Evolutionary conservation across 768 basidiomycete species (phyloP), one percentile per base, ranked within the genome.

Genomic region (Fomitopsis serialis): DNA sequence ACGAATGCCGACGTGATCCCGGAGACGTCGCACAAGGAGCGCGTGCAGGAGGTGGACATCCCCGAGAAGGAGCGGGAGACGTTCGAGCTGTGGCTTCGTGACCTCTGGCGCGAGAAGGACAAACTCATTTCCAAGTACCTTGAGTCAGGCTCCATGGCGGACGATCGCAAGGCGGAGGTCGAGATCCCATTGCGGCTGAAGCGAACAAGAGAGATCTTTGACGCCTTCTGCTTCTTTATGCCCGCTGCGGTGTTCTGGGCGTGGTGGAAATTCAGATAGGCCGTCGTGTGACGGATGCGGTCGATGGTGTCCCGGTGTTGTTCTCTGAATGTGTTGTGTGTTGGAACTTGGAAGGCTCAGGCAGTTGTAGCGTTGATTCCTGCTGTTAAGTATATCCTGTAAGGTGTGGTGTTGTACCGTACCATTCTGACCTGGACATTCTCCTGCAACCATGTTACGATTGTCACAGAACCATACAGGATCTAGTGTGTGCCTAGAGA

Each of bases 71-170:
- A 76, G 40, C 67, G 64, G 34, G 65, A 67, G 22, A 52, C 57
- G 23, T 99, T 99, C 64, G 92, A 95, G 59, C 44, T 69, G 12
- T 99, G 97, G 97, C 70, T 98, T 50, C 71, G 87, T 57, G 72
- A 78, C 40, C 65, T 90, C 51, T 99, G 96, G 95, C 68, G 70
- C 37, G 83, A 86, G 63, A 98, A 99, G 70, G 97, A 99, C 67
- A 70, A 72, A 45, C 73, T 82, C 48, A 82, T 98, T 66, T 79
- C 80, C n/a, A 68, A 64, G 45, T 96, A 85, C 66, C 77, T 80
- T 48, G 72, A 78, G 43, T 73, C 70, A 0, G 79, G 78, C 7
- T 68, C 73, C 3, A 80, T 87, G 51, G 70, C 55, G 48, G 29
- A 62, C 50, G 58, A 63, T 53, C 35, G 54, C 56, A 43, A 65